A percentile compares a stretch with the other conserved stretches of the same genome.
phyloP scores from a whole-genome alignment of 2,329 filamentous ascomycete genomes.

The Venturia effusa region DNA sequence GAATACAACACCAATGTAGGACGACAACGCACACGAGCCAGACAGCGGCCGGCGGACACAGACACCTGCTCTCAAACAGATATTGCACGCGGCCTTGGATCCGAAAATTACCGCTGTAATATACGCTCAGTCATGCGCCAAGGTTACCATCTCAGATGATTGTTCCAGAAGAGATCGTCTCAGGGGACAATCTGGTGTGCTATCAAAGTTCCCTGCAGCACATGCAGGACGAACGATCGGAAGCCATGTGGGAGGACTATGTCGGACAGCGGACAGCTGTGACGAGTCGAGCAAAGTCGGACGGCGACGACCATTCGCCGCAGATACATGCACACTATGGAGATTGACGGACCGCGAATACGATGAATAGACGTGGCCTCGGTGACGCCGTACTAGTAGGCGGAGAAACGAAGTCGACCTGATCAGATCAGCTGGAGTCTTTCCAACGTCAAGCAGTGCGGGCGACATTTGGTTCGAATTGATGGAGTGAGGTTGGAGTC shows the following conservation, averaged over 20 bases:
- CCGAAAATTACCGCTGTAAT: background rate
- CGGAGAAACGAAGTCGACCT: background rate
- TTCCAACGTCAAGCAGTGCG: too few species aligned
- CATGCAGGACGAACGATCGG: background rate
- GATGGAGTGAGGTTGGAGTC: background rate
- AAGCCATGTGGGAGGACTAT: background rate
- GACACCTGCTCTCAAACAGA: too few species aligned
- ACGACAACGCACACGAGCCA: too few species aligned
- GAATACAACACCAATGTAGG: too few species aligned
- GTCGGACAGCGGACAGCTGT: background rate
- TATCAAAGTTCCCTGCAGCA: background rate
- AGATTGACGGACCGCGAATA: background rate
- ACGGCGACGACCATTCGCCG: background rate
- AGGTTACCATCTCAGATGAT: background rate
- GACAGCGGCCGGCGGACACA: too few species aligned
- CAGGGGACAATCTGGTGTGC: background rate
- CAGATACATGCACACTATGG: background rate
- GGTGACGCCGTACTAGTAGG: constrained; percentile 1
- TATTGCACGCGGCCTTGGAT: background rate
- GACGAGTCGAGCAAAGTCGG: background rate
- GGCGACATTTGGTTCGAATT: background rate
- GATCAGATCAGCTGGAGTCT: background rate
- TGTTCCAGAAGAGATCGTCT: constrained; percentile 1
- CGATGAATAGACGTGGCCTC: constrained; percentile 1
- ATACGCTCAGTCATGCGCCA: background rate